Evolutionary conservation across 2,329 filamentous ascomycete species (phyloP).

Genomic region (Metarhizium anisopliae): DNA sequence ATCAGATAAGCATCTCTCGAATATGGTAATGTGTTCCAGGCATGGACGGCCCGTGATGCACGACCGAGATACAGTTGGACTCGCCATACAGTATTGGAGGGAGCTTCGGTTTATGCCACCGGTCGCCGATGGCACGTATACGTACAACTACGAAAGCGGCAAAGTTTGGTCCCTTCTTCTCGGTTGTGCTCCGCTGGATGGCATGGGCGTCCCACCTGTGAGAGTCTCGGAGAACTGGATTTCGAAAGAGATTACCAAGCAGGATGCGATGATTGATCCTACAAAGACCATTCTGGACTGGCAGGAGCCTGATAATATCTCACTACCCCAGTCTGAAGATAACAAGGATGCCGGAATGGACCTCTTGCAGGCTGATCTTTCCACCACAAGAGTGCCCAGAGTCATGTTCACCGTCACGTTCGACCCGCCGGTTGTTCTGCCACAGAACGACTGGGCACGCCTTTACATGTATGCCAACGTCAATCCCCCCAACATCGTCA

Average conservation of each 20-base stretch:
- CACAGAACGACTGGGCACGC: constrained; percentile 52
- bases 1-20: constrained; percentile 39
- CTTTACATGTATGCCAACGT: constrained; percentile 50
- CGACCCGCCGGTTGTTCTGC: constrained; percentile 64
- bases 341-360: constrained; percentile 43
- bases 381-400: constrained; percentile 51
- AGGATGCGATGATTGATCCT: constrained; percentile 31
- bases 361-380: constrained; percentile 36
- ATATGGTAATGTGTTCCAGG: constrained; percentile 57
- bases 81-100: constrained; percentile 73
- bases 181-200: constrained; percentile 47
- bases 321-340: constrained; percentile 39
- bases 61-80: constrained; percentile 53
- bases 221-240: constrained; percentile 70
- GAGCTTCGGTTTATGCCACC: constrained; percentile 42
- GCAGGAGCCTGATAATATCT: constrained; percentile 61
- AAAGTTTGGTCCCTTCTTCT: constrained; percentile 60
- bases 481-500: constrained; percentile 28
- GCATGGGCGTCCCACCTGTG: constrained; percentile 46
- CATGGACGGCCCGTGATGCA: constrained; percentile 68
- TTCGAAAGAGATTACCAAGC: constrained; percentile 54
- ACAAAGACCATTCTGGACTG: constrained; percentile 52
- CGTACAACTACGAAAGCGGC: constrained; percentile 29
- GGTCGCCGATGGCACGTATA: constrained; percentile 25
- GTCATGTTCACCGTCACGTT: constrained; percentile 68